phyloP scores from a whole-genome alignment of 176 grass and related monocot species.

The Ananas comosus region DNA sequence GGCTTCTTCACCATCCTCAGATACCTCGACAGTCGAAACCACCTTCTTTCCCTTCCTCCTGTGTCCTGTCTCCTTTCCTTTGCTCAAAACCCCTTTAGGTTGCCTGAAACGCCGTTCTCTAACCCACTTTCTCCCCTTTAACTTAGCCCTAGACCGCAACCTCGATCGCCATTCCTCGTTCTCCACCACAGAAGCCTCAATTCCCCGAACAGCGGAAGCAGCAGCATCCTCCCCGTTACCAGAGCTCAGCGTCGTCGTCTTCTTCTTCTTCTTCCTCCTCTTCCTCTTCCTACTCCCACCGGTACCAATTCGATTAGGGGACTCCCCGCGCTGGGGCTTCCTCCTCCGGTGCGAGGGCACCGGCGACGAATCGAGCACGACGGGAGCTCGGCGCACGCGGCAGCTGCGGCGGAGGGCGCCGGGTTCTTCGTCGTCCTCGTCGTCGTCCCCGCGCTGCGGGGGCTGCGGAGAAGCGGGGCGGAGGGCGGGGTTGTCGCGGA shows the following conservation, averaged over 20 bases:
- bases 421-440: slow-evolving; percentile 17
- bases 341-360: slow-evolving; percentile 47
- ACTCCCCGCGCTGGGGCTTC: slow-evolving; percentile 28
- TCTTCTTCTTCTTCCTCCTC: slow-evolving; percentile 14
- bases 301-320: slow-evolving; percentile 11
- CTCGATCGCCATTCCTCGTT: slow-evolving; percentile 43
- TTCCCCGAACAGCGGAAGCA: slow-evolving; percentile 3
- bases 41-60: slow-evolving; percentile 13
- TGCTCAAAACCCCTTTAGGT: slow-evolving; percentile 23
- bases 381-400: slow-evolving; percentile 60
- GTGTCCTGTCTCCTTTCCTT: slow-evolving; percentile 20
- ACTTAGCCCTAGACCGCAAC: slow-evolving; percentile 63
- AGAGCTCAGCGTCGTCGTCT: not conserved
- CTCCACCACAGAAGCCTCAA: slow-evolving; percentile 17
- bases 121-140: slow-evolving; percentile 29
- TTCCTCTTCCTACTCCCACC: slow-evolving; percentile 36
- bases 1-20: not conserved
- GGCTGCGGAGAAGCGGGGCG: slow-evolving; percentile 19
- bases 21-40: not conserved
- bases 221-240: slow-evolving; percentile 8
- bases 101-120: not conserved
- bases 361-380: slow-evolving; percentile 70
- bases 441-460: no score
- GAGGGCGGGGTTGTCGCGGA: slow-evolving; percentile 31
- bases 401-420: slow-evolving; percentile 57